These are phyloP conservation scores for Blastobotrys indianensis DNA, from an alignment of 1,139 yeast genomes.

Conservation along the genomic window DNA sequence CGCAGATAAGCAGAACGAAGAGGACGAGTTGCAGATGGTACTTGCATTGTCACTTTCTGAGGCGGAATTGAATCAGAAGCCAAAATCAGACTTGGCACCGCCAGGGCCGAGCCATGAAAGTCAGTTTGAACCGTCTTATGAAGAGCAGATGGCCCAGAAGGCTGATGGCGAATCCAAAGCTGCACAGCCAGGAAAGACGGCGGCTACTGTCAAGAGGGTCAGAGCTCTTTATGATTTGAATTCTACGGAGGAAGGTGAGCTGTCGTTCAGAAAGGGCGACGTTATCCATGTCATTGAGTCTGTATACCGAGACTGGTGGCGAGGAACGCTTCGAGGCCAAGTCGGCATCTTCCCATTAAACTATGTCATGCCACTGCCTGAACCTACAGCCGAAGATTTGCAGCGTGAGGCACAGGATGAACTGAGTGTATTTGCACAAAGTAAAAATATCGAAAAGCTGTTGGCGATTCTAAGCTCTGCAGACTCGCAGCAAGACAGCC, in stretches of 20 bases:
- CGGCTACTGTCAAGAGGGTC: conserved; percentile 55
- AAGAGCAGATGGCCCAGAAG: conserved; percentile 7
- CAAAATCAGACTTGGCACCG: conserved; percentile 10
- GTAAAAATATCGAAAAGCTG: conserved; percentile 57
- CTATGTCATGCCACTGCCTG: conserved; percentile 76
- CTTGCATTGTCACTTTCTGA: conserved; percentile 74
- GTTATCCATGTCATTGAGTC: conserved; percentile 76
- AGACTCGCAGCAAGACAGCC: conserved; percentile 28
- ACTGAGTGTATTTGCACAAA: conserved; percentile 42
- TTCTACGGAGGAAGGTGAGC: conserved; percentile 48
- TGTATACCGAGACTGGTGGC: conserved; percentile 94
- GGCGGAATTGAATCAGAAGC: conserved; percentile 14
- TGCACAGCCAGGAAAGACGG: conserved; percentile 25
- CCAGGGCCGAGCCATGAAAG: conserved; percentile 7
- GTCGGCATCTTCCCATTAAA: conserved; percentile 92
- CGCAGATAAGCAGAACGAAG: conserved; percentile 54
- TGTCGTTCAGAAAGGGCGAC: conserved; percentile 37
- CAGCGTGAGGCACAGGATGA: conserved; percentile 41
- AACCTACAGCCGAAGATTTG: conserved; percentile 53
- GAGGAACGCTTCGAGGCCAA: conserved; percentile 75
- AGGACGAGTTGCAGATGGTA: conserved; percentile 73
- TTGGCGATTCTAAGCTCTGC: conserved; percentile 52
- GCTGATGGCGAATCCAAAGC: conserved; percentile 8
- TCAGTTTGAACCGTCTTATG: conserved; percentile 10
- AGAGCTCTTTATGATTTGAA: conserved; percentile 79